These are phyloP conservation scores for Solanum neorickii DNA, from an alignment of 257 asterid genomes.

Conservation along the genomic window DNA sequence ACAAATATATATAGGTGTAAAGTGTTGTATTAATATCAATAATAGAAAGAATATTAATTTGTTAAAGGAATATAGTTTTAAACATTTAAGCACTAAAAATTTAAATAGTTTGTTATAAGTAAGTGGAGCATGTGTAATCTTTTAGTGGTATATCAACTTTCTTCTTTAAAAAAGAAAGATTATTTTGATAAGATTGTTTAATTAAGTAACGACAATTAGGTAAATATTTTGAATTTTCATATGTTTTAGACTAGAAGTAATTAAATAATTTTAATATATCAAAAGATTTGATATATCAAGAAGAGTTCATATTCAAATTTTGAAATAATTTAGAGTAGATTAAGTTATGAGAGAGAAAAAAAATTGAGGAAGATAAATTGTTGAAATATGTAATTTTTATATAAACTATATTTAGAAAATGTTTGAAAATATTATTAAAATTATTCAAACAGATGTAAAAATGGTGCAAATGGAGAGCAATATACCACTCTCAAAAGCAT, in stretches of 20 bases:
- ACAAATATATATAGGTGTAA: not conserved
- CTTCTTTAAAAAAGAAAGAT: not conserved
- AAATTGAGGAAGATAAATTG: not conserved
- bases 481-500: too few species aligned
- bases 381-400: too few species aligned
- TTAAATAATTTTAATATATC: not conserved
- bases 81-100: not conserved
- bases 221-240: not conserved
- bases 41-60: not conserved
- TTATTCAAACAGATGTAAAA: too few species aligned
- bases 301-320: not conserved
- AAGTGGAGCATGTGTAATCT: not conserved
- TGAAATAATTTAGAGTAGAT: accelerated
- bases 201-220: not conserved
- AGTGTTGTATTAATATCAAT: not conserved
- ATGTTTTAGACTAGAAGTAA: not conserved
- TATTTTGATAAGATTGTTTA: not conserved
- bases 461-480: too few species aligned
- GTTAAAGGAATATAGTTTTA: not conserved
- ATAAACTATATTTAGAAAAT: too few species aligned
- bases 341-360: not conserved
- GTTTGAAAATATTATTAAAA: too few species aligned
- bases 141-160: not conserved
- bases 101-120: not conserved
- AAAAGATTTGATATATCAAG: not conserved